Base-by-base conservation (phyloP, 768 basidiomycete genomes). In the Serendipita sp. region DNA sequence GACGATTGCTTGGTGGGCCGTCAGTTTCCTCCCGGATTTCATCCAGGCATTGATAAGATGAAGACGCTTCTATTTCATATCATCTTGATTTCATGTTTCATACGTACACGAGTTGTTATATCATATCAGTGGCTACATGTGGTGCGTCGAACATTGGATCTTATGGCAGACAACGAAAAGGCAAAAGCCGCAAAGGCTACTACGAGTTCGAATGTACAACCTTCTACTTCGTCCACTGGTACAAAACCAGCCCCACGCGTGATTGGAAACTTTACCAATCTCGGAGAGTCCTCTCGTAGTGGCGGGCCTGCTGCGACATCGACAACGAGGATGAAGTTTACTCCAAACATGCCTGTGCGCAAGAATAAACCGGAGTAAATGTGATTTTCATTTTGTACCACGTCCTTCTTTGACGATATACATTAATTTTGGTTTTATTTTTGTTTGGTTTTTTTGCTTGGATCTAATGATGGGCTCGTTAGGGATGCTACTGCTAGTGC, bases 81-180 rank as follows among this genome's bases (percentile, higher is more conserved):
- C 38, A 41, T 41, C 13, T 41, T 41, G 38, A 41, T 41, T 41
- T 41, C 13, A 13, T 41, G 5, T 41, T 41, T 41, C 38, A 5
- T 41, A 5, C 38, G 7, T 13, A 13, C 13, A 4, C 13, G 38
- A 41, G 38, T 16, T 2, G 16, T 5, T 7, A 51, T 5, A 16
- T 51, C 8, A 8, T 7, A 7, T 51, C 7, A 18, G 48, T 51
- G n/a, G 48, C 38, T 4, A 41, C 38, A 41, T 41, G 38, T 41
- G 48, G 48, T 32, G 48, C 1, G 1, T 18, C 5, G 5, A 60
- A 3, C 10, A 10, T 60, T 60, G 56, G 35, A 3, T n/a, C 28
- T n/a, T n/a, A 60, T 60, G 56, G 56, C 56, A 60, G 56, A 60
- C 3, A 60, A 60, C 18, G 48, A 51, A 18, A 60, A 32, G 8